Evolutionary conservation across 2,329 filamentous ascomycete species (phyloP), one percentile per base, ranked within the genome.

Genomic region (Fulvia fulva): DNA sequence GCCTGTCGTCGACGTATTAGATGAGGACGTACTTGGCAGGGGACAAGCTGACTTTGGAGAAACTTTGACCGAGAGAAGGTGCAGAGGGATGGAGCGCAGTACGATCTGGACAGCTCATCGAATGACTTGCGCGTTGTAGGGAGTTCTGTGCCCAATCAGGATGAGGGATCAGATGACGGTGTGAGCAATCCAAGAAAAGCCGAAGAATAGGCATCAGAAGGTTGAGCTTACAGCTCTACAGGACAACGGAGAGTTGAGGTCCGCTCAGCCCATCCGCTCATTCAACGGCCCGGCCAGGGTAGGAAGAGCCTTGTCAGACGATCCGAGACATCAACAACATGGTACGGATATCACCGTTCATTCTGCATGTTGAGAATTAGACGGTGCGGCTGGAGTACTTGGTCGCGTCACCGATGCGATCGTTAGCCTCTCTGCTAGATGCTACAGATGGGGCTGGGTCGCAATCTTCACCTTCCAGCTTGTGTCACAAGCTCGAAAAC

Each of bases 211-310:
- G 54, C 54, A 51, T n/a, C 9, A 30, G 11, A 51, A 56, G 30
- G 32, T 56, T 50, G 28, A 37, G 50, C 14, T 23, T 32, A 25
- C 53, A 50, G 30, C 53, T 49, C n/a, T 21, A 50, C 26, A 50
- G 3, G 47, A n/a, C 47, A 32, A 26, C 47, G 23, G n/a, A 16
- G 3, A 9, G 28, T 32, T 12, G 12, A 32, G 16, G 58, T 61
- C 62, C 59, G 44, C 59, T 44, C 49, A 23, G n/a, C n/a, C n/a
- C n/a, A 58, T 61, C 62, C 59, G 44, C 59, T 44, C 49, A 23
- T 56, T 45, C 47, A 41, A 25, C 47, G 19, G 30, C 54, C 54
- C 41, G 50, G 53, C 55, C 50, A 52, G n/a, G n/a, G n/a, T n/a
- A n/a, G n/a, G n/a, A n/a, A n/a, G 43, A 37, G 57, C 49, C 59